phyloP scores from a whole-genome alignment of 225 moss, liverwort and hornwort species.

The Marchantia polymorpha region DNA sequence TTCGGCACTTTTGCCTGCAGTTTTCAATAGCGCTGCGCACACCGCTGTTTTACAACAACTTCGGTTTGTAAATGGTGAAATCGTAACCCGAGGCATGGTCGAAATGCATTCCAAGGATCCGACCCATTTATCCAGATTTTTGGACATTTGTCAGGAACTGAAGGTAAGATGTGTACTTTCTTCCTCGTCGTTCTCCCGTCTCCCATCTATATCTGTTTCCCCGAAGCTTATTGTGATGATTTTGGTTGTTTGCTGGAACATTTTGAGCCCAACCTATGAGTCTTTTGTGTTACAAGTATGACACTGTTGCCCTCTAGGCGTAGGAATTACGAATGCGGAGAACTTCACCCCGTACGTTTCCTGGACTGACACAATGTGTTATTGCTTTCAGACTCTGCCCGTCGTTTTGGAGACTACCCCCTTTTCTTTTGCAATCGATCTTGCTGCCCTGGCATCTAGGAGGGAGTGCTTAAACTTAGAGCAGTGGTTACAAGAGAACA shows the following conservation, averaged over 20 bases:
- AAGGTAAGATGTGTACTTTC: conserved; percentile 42
- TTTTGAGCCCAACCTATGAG: neutral
- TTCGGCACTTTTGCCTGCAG: conserved; percentile 33
- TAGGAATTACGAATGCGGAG: no score
- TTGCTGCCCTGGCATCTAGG: conserved; percentile 67
- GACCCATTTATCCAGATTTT: conserved; percentile 51
- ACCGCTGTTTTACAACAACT: conserved; percentile 56
- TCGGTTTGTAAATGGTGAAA: conserved; percentile 62
- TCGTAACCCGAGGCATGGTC: conserved; percentile 56
- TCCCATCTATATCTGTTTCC: no score
- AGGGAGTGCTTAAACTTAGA: conserved; percentile 64
- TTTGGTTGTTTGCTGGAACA: no score
- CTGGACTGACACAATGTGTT: neutral
- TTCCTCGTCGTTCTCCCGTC: neutral
- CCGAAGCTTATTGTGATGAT: no score
- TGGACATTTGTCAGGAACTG: conserved; percentile 64
- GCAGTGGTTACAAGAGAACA: conserved; percentile 80
- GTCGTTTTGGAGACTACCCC: conserved; percentile 64
- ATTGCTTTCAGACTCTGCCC: conserved; percentile 53
- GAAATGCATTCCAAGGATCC: conserved; percentile 54
- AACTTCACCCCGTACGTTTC: no score
- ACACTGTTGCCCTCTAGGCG: no score
- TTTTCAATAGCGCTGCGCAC: conserved; percentile 47
- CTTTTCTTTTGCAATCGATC: conserved; percentile 61
- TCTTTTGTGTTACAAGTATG: no score